Percentiles rank a stretch among this genome's conserved stretches.
phyloP scores from a whole-genome alignment of 2,329 filamentous ascomycete species.

The Dryadomyces quercus-mongolicae region DNA sequence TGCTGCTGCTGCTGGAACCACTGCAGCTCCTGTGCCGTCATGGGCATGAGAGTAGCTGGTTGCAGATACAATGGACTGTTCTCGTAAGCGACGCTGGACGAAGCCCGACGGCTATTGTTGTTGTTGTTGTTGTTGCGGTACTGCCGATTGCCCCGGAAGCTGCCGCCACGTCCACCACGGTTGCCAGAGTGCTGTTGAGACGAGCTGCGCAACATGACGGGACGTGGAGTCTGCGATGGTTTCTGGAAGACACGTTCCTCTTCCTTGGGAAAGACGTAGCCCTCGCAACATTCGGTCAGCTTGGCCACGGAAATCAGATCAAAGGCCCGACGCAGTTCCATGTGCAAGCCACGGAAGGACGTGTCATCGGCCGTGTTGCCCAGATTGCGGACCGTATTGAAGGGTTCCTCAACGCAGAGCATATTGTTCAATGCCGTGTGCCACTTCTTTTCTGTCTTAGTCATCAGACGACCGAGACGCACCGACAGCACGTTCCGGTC shows the following conservation, averaged over 20 bases:
- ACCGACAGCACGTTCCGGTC: conserved; percentile 76
- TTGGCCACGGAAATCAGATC: conserved; percentile 68
- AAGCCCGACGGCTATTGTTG: conserved; percentile 37
- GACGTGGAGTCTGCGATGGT: conserved; percentile 40
- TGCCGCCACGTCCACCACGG: conserved; percentile 35
- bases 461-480: conserved; percentile 63
- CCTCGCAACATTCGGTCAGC: conserved; percentile 72
- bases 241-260: conserved; percentile 53
- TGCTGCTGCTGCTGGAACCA: conserved; percentile 41
- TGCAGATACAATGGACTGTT: conserved; percentile 29
- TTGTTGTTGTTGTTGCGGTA: conserved; percentile 31
- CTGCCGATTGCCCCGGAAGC: conserved; percentile 36
- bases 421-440: conserved; percentile 67
- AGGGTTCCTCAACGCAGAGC: conserved; percentile 92
- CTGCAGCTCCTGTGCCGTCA: conserved; percentile 32
- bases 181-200: conserved; percentile 41
- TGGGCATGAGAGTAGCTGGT: conserved; percentile 25
- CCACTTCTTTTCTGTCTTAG: conserved; percentile 83
- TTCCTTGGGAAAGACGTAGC: conserved; percentile 79
- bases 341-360: conserved; percentile 80
- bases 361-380: conserved; percentile 95
- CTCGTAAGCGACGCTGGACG: conserved; percentile 42
- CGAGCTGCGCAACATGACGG: conserved; percentile 46
- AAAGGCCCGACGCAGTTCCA: conserved; percentile 82
- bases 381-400: conserved; percentile 79